Conservation (phyloP, 75 land plant species). For the Selaginella moellendorffii region DNA sequence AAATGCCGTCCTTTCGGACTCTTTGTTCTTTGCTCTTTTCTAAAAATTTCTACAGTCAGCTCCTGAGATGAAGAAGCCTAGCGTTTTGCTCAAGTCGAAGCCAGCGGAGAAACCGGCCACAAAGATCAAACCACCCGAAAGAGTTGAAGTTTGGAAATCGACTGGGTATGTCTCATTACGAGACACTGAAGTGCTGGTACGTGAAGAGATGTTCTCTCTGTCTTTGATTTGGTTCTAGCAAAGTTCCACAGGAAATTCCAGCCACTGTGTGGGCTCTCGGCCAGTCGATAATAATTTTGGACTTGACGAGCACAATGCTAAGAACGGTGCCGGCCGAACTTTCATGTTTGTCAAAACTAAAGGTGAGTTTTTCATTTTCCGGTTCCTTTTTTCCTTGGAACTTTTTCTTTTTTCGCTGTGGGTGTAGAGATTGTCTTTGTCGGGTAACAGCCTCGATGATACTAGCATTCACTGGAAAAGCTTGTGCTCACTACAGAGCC, state of each 20-base stretch:
- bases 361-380: slow-evolving; percentile 19
- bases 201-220: not conserved
- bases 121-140: slow-evolving; percentile 12
- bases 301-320: slow-evolving; percentile 43
- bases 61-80: not conserved
- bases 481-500: not conserved
- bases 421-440: not conserved
- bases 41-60: not conserved
- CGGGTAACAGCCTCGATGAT: not conserved
- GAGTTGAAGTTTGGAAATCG: slow-evolving; percentile 35
- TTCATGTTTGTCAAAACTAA: slow-evolving; percentile 24
- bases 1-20: not conserved
- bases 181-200: slow-evolving; percentile 24
- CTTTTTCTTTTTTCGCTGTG: too few species aligned
- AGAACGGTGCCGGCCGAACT: slow-evolving; percentile 36
- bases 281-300: slow-evolving; percentile 41
- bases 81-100: slow-evolving; percentile 24
- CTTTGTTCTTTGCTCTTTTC: not conserved
- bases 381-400: slow-evolving; percentile 12
- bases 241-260: slow-evolving; percentile 44
- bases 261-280: slow-evolving; percentile 58
- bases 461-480: not conserved
- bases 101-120: slow-evolving; percentile 30
- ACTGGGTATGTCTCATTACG: slow-evolving; percentile 50
- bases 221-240: not conserved